Base-by-base conservation (phyloP, 208 protist genomes). In the Acanthamoeba royreba region DNA sequence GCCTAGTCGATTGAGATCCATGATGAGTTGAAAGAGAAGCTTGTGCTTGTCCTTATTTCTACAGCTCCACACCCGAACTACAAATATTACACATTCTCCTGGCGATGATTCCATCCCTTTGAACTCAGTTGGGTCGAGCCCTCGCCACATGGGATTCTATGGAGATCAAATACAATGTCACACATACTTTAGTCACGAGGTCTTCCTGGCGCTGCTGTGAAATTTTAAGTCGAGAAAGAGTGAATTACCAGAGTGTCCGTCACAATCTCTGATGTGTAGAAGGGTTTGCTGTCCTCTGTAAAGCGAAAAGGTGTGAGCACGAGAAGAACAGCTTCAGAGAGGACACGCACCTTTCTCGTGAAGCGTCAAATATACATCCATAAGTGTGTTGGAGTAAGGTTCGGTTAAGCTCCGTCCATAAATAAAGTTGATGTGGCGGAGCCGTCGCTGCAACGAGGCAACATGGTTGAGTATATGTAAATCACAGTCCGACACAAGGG, bases 351-450 rank as follows among this genome's bases (percentile, higher is more conserved):
- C 52, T 77, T 69, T 92, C 35, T 92, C 87, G 38, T 92, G 87
- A 13, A 92, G 61, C 25, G 87, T 92, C n/a, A 79, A 92, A 77
- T 79, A 92, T 35, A 77, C 58, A 49, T 92, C 58, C 58, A 92
- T 79, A 31, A 92, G 58, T n/a, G 22, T 33, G 43, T 77, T 92
- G 55, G 58, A 43, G 17, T 77, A 33, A 11, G 87, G 13, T 55
- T 69, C 49, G 31, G 31, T n/a, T 15, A 92, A 28, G 42, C 35
- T 92, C 1, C 61, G 49, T 35, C 55, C 87, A 49, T 35, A 79
- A 77, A 92, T 92, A 42, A 77, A 69, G n/a, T 92, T 77, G 33
- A 92, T 92, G 38, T 92, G 87, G 9, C 87, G 87, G 35, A 92
- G 58, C 13, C 87, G 87, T 40, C 87, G 38, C 40, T 92, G 55